Percentiles rank a stretch among this genome's conserved stretches.
Evolutionary conservation across 345 rosid species (phyloP).

Genomic region (Fremontodendron californicum): DNA sequence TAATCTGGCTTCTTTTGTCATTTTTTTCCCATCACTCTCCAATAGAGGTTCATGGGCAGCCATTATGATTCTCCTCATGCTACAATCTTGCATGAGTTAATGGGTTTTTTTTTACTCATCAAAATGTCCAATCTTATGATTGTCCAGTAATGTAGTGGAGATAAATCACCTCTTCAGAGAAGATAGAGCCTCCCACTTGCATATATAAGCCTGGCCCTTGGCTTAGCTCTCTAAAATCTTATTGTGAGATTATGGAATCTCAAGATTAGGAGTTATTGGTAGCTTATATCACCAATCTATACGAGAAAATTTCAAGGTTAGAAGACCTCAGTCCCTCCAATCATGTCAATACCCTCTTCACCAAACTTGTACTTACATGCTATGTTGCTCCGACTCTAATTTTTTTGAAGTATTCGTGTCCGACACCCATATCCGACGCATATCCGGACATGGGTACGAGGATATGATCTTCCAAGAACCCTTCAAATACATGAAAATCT

Average conservation of each 20-base stretch:
- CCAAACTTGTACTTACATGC: no score
- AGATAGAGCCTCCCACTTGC: not conserved
- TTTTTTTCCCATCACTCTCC: not conserved
- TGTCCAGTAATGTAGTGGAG: not conserved
- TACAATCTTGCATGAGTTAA: not conserved
- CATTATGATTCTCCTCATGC: not conserved
- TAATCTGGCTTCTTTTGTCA: not conserved
- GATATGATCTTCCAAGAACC: no score
- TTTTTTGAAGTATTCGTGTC: no score
- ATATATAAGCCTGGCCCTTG: not conserved
- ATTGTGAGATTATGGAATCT: slow-evolving; percentile 64
- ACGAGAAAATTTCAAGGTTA: slow-evolving; percentile 62
- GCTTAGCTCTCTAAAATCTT: slow-evolving; percentile 18
- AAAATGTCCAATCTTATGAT: not conserved
- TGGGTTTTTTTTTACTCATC: not conserved
- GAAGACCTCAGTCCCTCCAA: slow-evolving; percentile 63
- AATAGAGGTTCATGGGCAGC: not conserved
- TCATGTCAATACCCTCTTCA: slow-evolving; percentile 62
- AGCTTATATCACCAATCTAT: slow-evolving; percentile 43
- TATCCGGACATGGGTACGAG: no score
- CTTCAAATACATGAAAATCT: no score
- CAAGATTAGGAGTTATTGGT: slow-evolving; percentile 50
- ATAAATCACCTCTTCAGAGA: not conserved
- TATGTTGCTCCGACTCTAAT: no score
- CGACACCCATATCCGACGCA: no score